Conservation (phyloP, 1,284 basidiomycete genomes). For the Ceratobasidium theobromae region DNA sequence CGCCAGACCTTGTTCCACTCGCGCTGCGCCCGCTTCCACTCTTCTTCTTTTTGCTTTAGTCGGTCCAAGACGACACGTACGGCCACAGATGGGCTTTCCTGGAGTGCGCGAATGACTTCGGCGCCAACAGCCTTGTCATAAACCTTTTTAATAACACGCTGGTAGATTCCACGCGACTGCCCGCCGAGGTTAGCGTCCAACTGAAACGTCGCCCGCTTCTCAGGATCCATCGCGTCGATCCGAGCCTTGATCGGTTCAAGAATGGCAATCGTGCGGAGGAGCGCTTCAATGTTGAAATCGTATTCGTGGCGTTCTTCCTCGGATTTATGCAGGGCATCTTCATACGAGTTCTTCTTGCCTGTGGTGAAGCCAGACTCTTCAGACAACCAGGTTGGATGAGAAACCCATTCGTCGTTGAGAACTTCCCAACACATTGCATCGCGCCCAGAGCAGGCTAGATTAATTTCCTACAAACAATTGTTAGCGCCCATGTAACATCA, state of each 20-base stretch:
- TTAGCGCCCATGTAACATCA: background rate
- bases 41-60: slow-evolving; percentile 94
- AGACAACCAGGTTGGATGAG: slow-evolving; percentile 96
- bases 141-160: slow-evolving; percentile 92
- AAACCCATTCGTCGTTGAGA: slow-evolving; percentile 95
- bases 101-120: slow-evolving; percentile 88
- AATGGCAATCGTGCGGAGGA: slow-evolving; percentile 87
- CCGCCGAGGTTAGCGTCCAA: slow-evolving; percentile 90
- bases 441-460: slow-evolving; percentile 89
- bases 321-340: slow-evolving; percentile 93
- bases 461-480: slow-evolving; percentile 66
- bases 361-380: slow-evolving; percentile 93
- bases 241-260: slow-evolving; percentile 88
- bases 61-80: slow-evolving; percentile 91
- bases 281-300: slow-evolving; percentile 93
- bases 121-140: slow-evolving; percentile 82
- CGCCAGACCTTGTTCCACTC: slow-evolving; percentile 99
- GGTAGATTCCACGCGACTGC: slow-evolving; percentile 84
- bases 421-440: slow-evolving; percentile 96
- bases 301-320: slow-evolving; percentile 99
- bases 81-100: slow-evolving; percentile 88
- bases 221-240: slow-evolving; percentile 86
- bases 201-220: slow-evolving; percentile 83
- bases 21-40: slow-evolving; percentile 92
- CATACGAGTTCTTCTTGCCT: slow-evolving; percentile 96